Base-by-base conservation (phyloP, 169 alveolate species). In the Sarcocystis neurona region DNA sequence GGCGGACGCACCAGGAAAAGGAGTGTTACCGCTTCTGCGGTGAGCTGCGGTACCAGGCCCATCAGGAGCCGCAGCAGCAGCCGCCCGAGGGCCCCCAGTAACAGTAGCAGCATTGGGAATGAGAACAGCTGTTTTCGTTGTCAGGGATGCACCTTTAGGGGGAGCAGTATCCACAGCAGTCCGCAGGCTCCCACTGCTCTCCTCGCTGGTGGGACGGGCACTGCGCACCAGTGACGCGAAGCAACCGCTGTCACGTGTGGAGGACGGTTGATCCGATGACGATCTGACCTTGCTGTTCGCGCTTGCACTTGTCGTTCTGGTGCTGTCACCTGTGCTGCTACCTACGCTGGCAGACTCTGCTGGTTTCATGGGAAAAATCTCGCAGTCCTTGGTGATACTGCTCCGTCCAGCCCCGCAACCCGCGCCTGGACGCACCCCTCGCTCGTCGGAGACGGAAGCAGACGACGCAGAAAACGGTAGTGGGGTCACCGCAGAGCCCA, bases 161-260 rank as follows among this genome's bases (percentile, higher is more conserved):
- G 63, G 63, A 10, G 30, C 10, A 10, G 10, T 53, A 12, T 20
- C 63, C 10, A 20, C 63, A 53, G 63, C 63, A 10, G 20, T 20
- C 30, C 63, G 30, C 63, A 53, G 20, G 63, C 63, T 53, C 63
- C 63, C 63, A 12, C 63, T 12, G 20, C 10, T 10, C 10, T 53
- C 20, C 63, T 53, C 10, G 10, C 20, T 12, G 30, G 10, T 53
- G 10, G 20, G 63, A 10, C 63, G 20, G 30, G 20, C 63, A 53
- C 63, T 53, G 10, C 63, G 63, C 63, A 20, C 30, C 20, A 53
- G 46, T 30, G 66, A 75, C 66, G 32, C 0, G 32, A 37, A 75
- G 63, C 85, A 75, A 41, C 85, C 41, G 85, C 85, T 43, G 85
- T 63, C 41, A 15, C n/a, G 39, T n/a, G n/a, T n/a, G n/a, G n/a